These are phyloP conservation scores for Cladosporium sp. DNA, from an alignment of 2,329 filamentous ascomycete genomes.

Conservation along the genomic window DNA sequence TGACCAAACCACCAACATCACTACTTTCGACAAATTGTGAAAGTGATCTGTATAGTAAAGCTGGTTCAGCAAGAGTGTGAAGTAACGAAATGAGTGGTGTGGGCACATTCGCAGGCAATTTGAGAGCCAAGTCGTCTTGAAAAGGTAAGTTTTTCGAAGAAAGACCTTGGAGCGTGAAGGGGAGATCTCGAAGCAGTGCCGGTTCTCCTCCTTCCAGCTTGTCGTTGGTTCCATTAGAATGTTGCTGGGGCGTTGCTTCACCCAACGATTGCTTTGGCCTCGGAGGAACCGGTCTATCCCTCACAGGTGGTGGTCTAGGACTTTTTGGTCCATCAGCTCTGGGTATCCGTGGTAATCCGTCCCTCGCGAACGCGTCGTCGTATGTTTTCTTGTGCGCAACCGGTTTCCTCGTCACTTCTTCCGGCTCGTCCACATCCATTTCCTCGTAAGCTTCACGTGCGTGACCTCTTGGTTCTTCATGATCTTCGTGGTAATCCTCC, in stretches of 20 bases:
- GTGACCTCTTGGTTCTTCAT: neutral
- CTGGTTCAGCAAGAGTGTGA: conserved; percentile 87
- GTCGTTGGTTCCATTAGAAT: conserved; percentile 15
- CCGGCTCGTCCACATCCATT: conserved; percentile 14
- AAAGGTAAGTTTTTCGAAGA: conserved; percentile 84
- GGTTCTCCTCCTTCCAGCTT: conserved; percentile 37
- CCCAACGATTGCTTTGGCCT: conserved; percentile 18
- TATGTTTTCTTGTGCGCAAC: conserved; percentile 31
- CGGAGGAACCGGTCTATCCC: conserved; percentile 19
- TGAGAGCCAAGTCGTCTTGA: conserved; percentile 62
- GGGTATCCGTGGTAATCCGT: conserved; percentile 40
- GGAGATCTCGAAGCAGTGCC: conserved; percentile 62
- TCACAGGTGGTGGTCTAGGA: conserved; percentile 20
- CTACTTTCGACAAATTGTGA: conserved; percentile 76
- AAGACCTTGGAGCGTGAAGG: conserved; percentile 87
- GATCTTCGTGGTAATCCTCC: conserved; percentile 9
- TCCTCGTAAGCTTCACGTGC: conserved; percentile 9
- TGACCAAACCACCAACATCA: conserved; percentile 72
- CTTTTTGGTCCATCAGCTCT: conserved; percentile 22
- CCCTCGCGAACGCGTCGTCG: conserved; percentile 46
- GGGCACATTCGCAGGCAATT: conserved; percentile 73
- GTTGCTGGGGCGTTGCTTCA: conserved; percentile 1
- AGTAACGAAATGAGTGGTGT: conserved; percentile 81
- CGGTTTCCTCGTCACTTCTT: neutral
- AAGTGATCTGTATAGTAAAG: conserved; percentile 79